Base-by-base conservation (phyloP, 768 basidiomycete genomes). In the Tremella mesenterica region DNA sequence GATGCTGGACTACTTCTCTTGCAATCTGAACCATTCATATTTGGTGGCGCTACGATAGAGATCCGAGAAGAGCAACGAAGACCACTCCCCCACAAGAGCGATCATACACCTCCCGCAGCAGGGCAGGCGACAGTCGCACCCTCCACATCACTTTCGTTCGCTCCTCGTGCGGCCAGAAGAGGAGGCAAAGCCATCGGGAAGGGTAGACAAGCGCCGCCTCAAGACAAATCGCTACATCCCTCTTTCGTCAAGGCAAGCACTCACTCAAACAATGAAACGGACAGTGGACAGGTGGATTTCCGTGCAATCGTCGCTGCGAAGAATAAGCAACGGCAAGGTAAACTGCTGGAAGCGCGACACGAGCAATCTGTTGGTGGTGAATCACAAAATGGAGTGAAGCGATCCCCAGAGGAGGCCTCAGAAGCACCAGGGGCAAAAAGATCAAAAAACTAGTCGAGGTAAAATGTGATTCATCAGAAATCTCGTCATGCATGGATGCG, bases 1-100 rank as follows among this genome's bases (percentile, higher is more conserved):
- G 91, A 92, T 72, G 87, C 83, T 2, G 88, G 88, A 29, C 83
- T 83, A 59, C 73, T 93, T 3, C 71, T 95, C 6, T 76, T 95
- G 23, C 79, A 80, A 7, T 64, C 82, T 3, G 85, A 88, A 36
- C 81, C 88, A 14, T 77, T 95, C 50, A 66, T 81, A 10, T 86
- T 88, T 74, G 79, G 80, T 41, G 86, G 81, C 2, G 76, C 77
- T 20, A 74, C 74, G 1, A 74, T 96, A 33, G 64, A 79, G 34
- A 70, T 96, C 46, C 52, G 51, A 43, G 53, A 60, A 16, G n/a
- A 41, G 23, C 38, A 41, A 23, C 38, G 38, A 18, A n/a, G 38
- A 41, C 38, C 38, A 5, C 6, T 47, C 8, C 16, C 48, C 10
- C 7, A 21, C 23, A 4, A 16, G 5, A 41, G 29, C 21, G 14